phyloP scores from a whole-genome alignment of 345 rosid species.

The Anastatica hierochuntica region DNA sequence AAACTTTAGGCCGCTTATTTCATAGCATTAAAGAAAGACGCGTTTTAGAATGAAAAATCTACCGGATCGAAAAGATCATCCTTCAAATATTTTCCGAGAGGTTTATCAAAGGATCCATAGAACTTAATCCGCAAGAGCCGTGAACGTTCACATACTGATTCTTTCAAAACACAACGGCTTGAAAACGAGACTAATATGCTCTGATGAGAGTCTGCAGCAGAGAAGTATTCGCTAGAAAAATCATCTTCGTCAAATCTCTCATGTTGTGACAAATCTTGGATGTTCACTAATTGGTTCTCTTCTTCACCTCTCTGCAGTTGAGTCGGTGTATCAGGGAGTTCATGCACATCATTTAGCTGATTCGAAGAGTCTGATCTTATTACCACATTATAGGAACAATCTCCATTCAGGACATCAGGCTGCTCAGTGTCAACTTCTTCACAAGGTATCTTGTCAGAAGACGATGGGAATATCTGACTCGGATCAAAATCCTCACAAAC shows the following conservation, averaged over 20 bases:
- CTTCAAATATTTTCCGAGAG: conserved; percentile 80
- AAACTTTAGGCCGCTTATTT: too few relatives aligned
- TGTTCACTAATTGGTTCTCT: conserved; percentile 28
- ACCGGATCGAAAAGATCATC: conserved; percentile 90
- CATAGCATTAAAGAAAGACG: too few relatives aligned
- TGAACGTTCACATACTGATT: conserved; percentile 88
- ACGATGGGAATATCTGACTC: conserved; percentile 21
- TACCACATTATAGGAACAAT: conserved; percentile 22
- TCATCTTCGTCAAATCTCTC: conserved; percentile 44
- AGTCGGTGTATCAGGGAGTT: conserved; percentile 25
- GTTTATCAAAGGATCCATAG: conserved; percentile 91
- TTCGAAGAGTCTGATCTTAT: conserved; percentile 21
- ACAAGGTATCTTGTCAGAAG: conserved; percentile 18
- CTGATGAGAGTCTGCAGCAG: conserved; percentile 76
- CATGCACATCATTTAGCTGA: conserved; percentile 25
- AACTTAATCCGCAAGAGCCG: conserved; percentile 85
- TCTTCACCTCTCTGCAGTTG: conserved; percentile 33
- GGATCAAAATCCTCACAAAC: conserved; percentile 33
- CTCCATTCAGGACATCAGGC: conserved; percentile 27
- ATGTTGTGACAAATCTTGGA: conserved; percentile 32
- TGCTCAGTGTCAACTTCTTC: conserved; percentile 27
- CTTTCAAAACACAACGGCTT: conserved; percentile 68
- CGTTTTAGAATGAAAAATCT: neutral
- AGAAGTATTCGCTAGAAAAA: conserved; percentile 57
- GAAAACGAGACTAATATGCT: conserved; percentile 90